Evolutionary conservation across 2,329 filamentous ascomycete species (phyloP).

Genomic region (Malbranchea zuffiana): DNA sequence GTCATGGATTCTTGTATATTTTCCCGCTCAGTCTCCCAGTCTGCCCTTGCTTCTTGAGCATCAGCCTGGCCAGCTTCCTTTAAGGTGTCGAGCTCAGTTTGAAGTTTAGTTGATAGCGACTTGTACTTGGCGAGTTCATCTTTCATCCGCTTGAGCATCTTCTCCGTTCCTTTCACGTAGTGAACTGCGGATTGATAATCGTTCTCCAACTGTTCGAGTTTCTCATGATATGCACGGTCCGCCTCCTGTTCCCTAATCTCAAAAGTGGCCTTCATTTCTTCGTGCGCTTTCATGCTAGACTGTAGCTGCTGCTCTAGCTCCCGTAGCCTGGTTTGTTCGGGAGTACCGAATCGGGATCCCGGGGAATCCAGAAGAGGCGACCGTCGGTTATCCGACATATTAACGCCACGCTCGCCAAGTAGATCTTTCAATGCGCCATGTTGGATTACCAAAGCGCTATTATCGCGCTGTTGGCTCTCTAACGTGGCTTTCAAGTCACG

Average conservation of each 20-base stretch:
- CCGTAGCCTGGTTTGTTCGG: slow-evolving; percentile 65
- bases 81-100: slow-evolving; percentile 64
- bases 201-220: slow-evolving; percentile 84
- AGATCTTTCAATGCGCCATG: slow-evolving; percentile 90
- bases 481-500: slow-evolving; percentile 72
- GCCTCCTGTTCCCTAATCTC: slow-evolving; percentile 74
- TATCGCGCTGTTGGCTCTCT: slow-evolving; percentile 77
- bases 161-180: slow-evolving; percentile 96
- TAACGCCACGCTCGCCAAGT: slow-evolving; percentile 77
- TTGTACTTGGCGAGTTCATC: slow-evolving; percentile 93
- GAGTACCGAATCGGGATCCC: slow-evolving; percentile 61
- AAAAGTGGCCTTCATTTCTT: slow-evolving; percentile 69
- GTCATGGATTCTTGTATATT: slow-evolving; percentile 58
- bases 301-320: slow-evolving; percentile 85
- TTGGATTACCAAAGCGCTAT: slow-evolving; percentile 86
- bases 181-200: slow-evolving; percentile 97
- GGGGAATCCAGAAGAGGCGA: slow-evolving; percentile 63
- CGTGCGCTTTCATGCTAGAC: slow-evolving; percentile 63
- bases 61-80: slow-evolving; percentile 35
- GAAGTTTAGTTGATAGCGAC: slow-evolving; percentile 68
- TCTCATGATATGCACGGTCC: slow-evolving; percentile 83
- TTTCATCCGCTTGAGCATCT: slow-evolving; percentile 98
- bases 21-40: slow-evolving; percentile 66
- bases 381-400: slow-evolving; percentile 56
- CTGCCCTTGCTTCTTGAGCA: slow-evolving; percentile 39